Percentiles rank a stretch among this genome's conserved stretches.
These are phyloP conservation scores for Debaryomyces coudertii DNA, from an alignment of 1,139 yeast species.

Conservation along the genomic window DNA sequence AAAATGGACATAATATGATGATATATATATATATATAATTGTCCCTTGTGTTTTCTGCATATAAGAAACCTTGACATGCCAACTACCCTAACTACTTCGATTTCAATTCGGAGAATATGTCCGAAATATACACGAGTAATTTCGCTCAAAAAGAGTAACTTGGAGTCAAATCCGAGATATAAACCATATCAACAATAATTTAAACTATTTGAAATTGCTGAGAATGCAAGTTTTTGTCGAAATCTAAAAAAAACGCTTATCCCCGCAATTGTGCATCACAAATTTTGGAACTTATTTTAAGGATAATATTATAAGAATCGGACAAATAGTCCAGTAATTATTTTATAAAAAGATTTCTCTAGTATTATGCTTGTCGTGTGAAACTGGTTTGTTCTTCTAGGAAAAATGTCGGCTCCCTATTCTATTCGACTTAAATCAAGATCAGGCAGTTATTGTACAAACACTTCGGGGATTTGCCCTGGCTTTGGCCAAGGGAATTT, in stretches of 20 bases:
- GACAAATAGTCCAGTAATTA: background rate
- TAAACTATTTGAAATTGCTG: too few species aligned
- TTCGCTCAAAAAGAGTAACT: background rate
- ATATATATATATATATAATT: background rate
- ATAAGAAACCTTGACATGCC: background rate
- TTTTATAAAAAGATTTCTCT: background rate
- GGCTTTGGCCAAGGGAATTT: slow-evolving; percentile 38
- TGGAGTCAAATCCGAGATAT: too few species aligned
- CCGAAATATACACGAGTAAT: background rate
- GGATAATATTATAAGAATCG: background rate
- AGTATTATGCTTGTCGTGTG: background rate
- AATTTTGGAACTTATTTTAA: too few species aligned
- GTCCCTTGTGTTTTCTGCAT: background rate
- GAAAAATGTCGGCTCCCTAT: background rate
- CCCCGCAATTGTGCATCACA: background rate
- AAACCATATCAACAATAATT: background rate
- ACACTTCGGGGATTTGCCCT: slow-evolving; percentile 30
- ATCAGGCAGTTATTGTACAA: slow-evolving; percentile 14
- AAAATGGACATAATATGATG: too few species aligned
- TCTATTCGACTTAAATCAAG: slow-evolving; percentile 16
- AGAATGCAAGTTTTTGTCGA: too few species aligned
- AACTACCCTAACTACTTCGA: background rate
- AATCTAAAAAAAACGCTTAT: too few species aligned
- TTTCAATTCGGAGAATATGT: background rate
- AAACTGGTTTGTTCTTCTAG: background rate